Base-by-base conservation (phyloP, 345 rosid genomes). In the Leavenworthia alabamica region DNA sequence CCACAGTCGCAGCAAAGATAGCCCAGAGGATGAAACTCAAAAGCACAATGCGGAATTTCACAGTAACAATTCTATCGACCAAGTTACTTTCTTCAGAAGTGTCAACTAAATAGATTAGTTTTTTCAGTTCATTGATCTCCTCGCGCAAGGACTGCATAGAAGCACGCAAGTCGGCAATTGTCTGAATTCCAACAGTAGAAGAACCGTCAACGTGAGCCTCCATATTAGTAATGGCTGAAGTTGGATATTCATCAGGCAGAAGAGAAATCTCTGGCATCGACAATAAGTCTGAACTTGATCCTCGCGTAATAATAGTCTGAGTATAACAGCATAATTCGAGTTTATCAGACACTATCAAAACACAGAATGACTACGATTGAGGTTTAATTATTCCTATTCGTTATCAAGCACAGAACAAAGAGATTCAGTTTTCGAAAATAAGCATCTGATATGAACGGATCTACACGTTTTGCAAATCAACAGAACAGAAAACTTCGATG, bases 221-320 rank as follows among this genome's bases (percentile, higher is more conserved):
- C 39, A 28, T 10, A 17, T 22, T 4, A 47, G 45, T 29, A 20
- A 47, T 42, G 39, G 74, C 24, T 11, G 74, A 63, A 64, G 26
- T 37, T 49, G 60, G 48, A 50, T 66, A 71, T 24, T 56, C 70
- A 8, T 64, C 70, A 43, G 28, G 8, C 29, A 4, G 42, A 43
- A 51, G 48, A 26, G 0, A 24, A 24, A 32, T 43, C 8, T 71
- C 61, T 42, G 61, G 66, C 55, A 19, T 64, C 26, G 75, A 44
- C 24, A 51, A 19, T 16, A 50, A 23, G 7, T 71, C 61, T 56
- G 36, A 20, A 4, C 36, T 64, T 54, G 70, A 64, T 57, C 66
- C 70, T 50, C 50, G 75, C 27, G 56, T 11, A 16, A 60, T 28
- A 22, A 49, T 2, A 71, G 60, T 71, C 75, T 71, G 70, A 50